Conservation (phyloP, 2,329 filamentous ascomycete genomes). For the Pyrenophora seminiperda region DNA sequence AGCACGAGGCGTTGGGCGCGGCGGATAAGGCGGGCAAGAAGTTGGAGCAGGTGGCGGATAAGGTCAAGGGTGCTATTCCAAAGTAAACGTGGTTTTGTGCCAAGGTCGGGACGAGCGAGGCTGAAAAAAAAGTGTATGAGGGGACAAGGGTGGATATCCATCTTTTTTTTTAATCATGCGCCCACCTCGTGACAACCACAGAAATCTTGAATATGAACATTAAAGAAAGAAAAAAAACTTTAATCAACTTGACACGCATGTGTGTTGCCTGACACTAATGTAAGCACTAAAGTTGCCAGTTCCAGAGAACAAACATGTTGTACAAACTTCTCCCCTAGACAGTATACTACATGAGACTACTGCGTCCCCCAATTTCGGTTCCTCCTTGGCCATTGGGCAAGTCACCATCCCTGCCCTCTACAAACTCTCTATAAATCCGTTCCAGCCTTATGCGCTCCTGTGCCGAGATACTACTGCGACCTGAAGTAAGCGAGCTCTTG, state of each 20-base stretch:
- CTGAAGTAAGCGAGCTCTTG: conserved; percentile 74
- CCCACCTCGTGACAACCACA: no score
- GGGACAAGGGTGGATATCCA: neutral
- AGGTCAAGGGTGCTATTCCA: conserved; percentile 16
- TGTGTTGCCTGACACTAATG: neutral
- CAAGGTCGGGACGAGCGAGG: neutral
- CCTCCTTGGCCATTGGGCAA: conserved; percentile 92
- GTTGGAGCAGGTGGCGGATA: conserved; percentile 12
- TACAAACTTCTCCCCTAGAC: neutral
- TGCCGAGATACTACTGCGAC: conserved; percentile 79
- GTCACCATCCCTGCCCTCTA: conserved; percentile 89
- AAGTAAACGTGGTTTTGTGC: conserved; percentile 10
- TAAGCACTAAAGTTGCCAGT: no score
- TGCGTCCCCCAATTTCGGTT: conserved; percentile 89
- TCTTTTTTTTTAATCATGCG: no score
- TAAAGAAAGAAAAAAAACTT: no score
- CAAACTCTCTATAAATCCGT: conserved; percentile 90
- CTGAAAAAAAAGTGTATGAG: neutral
- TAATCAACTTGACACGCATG: no score
- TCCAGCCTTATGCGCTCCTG: conserved; percentile 76
- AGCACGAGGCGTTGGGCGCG: conserved; percentile 10
- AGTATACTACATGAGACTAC: conserved; percentile 78
- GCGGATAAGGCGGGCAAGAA: conserved; percentile 9
- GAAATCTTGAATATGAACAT: no score
- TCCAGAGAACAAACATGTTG: neutral